Conservation (phyloP, 2,329 filamentous ascomycete genomes). For the Penicillium corylophilum region DNA sequence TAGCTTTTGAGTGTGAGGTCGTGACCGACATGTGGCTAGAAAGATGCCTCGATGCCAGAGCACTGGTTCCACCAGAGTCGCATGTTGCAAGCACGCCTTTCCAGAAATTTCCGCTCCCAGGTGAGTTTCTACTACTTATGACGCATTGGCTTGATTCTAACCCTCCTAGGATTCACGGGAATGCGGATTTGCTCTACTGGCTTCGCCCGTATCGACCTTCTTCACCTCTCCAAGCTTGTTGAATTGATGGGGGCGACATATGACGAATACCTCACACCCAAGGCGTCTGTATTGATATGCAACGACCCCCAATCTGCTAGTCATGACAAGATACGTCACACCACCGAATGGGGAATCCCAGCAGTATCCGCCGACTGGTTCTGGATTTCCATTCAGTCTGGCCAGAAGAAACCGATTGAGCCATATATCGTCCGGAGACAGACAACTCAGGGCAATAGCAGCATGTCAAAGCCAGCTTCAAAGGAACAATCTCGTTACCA, state of each 20-base stretch:
- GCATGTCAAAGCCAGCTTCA: conserved; percentile 18
- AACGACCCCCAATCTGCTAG: conserved; percentile 53
- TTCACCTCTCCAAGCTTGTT: conserved; percentile 78
- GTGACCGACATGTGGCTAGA: conserved; percentile 96
- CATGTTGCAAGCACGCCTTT: conserved; percentile 79
- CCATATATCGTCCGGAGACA: conserved; percentile 43
- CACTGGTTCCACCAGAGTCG: conserved; percentile 65
- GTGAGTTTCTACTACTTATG: conserved; percentile 29
- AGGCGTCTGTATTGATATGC: conserved; percentile 76
- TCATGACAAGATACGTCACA: conserved; percentile 76
- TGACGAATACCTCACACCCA: conserved; percentile 70
- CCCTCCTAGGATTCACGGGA: conserved; percentile 58
- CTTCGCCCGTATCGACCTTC: conserved; percentile 78
- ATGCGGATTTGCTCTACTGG: conserved; percentile 76
- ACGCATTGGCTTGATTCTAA: conserved; percentile 14
- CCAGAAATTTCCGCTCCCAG: conserved; percentile 63
- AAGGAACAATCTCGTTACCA: conserved; percentile 9
- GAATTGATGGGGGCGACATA: conserved; percentile 77
- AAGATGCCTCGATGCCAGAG: conserved; percentile 75
- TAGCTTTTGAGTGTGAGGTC: conserved; percentile 45
- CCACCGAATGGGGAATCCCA: conserved; percentile 71
- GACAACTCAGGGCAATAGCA: conserved; percentile 23
- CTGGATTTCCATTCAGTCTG: conserved; percentile 68
- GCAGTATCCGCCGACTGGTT: conserved; percentile 83
- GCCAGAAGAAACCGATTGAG: conserved; percentile 50